Evolutionary conservation across 768 basidiomycete species (phyloP), one percentile per base, ranked within the genome.

Genomic region (Cystofilobasidium capitatum): DNA sequence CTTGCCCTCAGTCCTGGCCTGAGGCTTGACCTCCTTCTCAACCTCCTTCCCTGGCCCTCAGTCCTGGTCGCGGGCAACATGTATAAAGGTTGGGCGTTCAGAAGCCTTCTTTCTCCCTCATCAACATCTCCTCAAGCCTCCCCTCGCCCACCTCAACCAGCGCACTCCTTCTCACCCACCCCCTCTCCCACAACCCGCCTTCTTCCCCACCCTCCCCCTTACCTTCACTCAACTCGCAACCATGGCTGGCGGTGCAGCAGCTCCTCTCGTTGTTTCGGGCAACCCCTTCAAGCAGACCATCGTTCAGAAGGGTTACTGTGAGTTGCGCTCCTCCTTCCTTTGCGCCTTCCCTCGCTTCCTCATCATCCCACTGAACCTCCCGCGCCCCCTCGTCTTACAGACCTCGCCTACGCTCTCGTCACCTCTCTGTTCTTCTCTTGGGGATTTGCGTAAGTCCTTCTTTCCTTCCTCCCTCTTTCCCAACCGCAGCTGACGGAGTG

Each of bases 331-430:
- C n/a, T n/a, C n/a, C n/a, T n/a, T n/a, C n/a, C n/a, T n/a, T n/a
- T n/a, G n/a, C n/a, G n/a, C n/a, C n/a, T n/a, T n/a, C n/a, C n/a
- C n/a, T n/a, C n/a, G n/a, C n/a, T n/a, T n/a, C n/a, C n/a, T n/a
- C n/a, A n/a, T n/a, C n/a, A n/a, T n/a, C n/a, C n/a, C n/a, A n/a
- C n/a, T n/a, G n/a, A n/a, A n/a, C n/a, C n/a, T n/a, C n/a, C n/a
- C n/a, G n/a, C n/a, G n/a, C n/a, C n/a, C n/a, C n/a, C n/a, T n/a
- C n/a, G n/a, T n/a, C n/a, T n/a, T n/a, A n/a, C n/a, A n/a, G n/a
- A 76, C 33, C 85, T 81, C 73, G 80, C 87, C 10, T 88, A 86
- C 74, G 79, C 79, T 44, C 82, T 88, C 64, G 84, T 89, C 68
- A 88, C 86, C 31, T 39, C 45, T 24, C 49, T 29, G 22, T 35